Evolutionary conservation across 257 asterid species (phyloP).

Genomic region (Nicotiana tomentosiformis): DNA sequence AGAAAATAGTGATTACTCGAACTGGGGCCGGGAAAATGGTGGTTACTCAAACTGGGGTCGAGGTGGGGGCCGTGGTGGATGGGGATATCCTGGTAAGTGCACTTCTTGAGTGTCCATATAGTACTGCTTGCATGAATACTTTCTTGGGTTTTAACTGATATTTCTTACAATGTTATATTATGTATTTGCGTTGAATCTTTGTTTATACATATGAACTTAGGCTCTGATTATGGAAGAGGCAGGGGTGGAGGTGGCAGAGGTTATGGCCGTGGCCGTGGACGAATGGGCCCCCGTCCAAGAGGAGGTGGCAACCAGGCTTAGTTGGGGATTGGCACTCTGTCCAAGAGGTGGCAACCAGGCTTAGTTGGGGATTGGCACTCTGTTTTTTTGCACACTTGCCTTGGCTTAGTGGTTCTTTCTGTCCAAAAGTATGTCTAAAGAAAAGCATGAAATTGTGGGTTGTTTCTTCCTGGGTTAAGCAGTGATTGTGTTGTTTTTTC

Average conservation of each 20-base stretch:
- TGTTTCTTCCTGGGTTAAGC: constrained; percentile 11
- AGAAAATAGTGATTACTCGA: constrained; percentile 48
- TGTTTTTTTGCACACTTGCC: constrained; percentile 16
- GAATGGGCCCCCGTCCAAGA: constrained; percentile 42
- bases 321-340: neutral
- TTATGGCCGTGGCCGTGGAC: constrained; percentile 49
- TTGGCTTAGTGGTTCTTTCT: constrained; percentile 18
- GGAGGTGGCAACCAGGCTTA: constrained; percentile 57
- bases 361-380: constrained; percentile 18
- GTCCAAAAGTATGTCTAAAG: constrained; percentile 10
- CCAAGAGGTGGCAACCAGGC: constrained; percentile 51
- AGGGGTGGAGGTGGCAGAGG: constrained; percentile 65
- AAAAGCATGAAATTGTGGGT: constrained; percentile 15
- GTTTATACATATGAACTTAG: constrained; percentile 23
- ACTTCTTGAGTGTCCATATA: neutral
- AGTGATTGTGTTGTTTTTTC: constrained; percentile 11
- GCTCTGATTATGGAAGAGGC: constrained; percentile 69
- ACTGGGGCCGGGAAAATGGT: constrained; percentile 39
- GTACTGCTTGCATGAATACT: neutral
- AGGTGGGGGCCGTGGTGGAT: constrained; percentile 47
- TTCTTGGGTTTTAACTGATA: neutral
- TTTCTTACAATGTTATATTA: neutral
- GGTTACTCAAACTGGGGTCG: constrained; percentile 35
- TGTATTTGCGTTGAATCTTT: neutral
- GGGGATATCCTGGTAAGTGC: constrained; percentile 62